These are phyloP conservation scores for Cornus kousa DNA, from an alignment of 148 eudicot genomes.

Conservation along the genomic window DNA sequence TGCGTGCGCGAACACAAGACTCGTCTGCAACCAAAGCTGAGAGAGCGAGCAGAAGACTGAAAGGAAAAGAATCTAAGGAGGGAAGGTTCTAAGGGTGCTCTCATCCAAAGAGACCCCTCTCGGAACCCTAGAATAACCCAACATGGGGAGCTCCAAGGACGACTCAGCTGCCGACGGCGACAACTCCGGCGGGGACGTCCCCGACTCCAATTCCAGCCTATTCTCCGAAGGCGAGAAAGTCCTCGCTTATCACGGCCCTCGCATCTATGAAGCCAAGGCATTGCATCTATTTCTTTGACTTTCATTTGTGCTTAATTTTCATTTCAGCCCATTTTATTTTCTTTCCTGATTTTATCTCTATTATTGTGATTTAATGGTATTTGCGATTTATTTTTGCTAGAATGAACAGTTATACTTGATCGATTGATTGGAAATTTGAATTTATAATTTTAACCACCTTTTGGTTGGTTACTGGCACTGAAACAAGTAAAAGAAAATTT, in stretches of 20 bases:
- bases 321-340: not conserved
- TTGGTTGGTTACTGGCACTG: not conserved
- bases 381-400: not conserved
- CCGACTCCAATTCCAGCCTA: slow-evolving; percentile 41
- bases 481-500: too few relatives aligned
- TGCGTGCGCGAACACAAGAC: not conserved
- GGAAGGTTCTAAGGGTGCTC: not conserved
- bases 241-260: slow-evolving; percentile 94
- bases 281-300: not conserved
- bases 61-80: not conserved
- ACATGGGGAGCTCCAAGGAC: slow-evolving; percentile 78
- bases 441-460: not conserved
- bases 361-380: too few relatives aligned
- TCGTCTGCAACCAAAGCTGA: not conserved
- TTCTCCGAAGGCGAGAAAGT: slow-evolving; percentile 84
- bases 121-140: not conserved
- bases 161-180: slow-evolving; percentile 63
- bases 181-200: slow-evolving; percentile 53
- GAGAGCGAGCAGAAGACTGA: not conserved
- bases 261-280: slow-evolving; percentile 96
- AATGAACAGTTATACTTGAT: too few relatives aligned
- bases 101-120: not conserved
- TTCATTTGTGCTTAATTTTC: not conserved
- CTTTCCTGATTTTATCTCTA: not conserved
- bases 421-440: not conserved